Conservation (phyloP, 306 rosid genomes). For the Macrotyloma uniflorum region DNA sequence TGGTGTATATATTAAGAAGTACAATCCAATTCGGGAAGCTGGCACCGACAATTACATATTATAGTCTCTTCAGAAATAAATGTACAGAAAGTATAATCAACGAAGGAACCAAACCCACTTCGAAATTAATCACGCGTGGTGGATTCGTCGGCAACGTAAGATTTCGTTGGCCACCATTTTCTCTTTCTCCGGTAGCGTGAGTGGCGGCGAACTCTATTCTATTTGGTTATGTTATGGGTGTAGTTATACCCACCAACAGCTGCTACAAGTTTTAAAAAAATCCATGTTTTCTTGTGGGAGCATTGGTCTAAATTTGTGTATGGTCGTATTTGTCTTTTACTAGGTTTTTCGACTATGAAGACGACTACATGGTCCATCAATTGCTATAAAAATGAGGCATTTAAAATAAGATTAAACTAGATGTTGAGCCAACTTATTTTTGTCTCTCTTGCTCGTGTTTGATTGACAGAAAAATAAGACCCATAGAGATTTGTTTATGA, state of each 20-base stretch:
- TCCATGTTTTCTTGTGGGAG: not conserved
- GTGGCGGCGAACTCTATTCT: not conserved
- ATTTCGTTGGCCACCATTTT: conserved; percentile 29
- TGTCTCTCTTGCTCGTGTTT: not conserved
- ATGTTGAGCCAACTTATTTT: not conserved
- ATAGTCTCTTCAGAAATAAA: conserved; percentile 27
- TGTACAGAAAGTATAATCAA: conserved; percentile 13
- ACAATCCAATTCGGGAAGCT: not conserved
- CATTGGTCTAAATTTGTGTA: not conserved
- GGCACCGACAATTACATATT: conserved; percentile 32
- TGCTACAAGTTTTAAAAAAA: not conserved
- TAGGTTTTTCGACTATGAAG: not conserved
- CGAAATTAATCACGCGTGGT: conserved; percentile 31
- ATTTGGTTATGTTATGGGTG: conserved; percentile 1
- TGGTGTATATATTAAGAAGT: not conserved
- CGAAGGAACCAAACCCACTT: not conserved
- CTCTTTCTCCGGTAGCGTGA: conserved; percentile 1
- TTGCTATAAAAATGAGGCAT: not conserved
- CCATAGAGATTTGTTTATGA: not conserved
- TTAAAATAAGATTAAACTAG: not conserved
- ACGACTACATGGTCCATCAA: not conserved
- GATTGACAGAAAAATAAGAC: not conserved
- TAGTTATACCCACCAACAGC: conserved; percentile 6
- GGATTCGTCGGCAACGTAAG: conserved; percentile 34
- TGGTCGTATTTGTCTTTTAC: conserved; percentile 1